These are phyloP conservation scores for Glomus cerebriforme DNA, from an alignment of 192 early-diverging fungal species.

Conservation along the genomic window DNA sequence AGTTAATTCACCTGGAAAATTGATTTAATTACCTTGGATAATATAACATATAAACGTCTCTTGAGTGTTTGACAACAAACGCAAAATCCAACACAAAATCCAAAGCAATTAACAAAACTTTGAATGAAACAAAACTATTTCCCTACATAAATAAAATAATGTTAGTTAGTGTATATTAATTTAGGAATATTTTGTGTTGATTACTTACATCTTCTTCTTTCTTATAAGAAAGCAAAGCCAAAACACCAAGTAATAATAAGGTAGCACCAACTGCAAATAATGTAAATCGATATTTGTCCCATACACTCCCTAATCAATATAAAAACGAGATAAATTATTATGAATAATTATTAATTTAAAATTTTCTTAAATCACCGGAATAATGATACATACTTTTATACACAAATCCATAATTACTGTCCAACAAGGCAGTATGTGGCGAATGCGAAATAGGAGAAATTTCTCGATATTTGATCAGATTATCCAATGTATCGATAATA, in stretches of 20 bases:
- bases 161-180: neutral
- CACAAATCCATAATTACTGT: conserved; percentile 1
- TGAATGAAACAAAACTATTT: conserved; percentile 8
- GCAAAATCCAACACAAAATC: neutral
- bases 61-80: neutral
- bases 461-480: neutral
- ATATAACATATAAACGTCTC: neutral
- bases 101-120: conserved; percentile 3
- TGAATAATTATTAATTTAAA: neutral
- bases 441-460: neutral
- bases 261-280: neutral
- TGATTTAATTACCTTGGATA: neutral
- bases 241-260: neutral
- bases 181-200: neutral
- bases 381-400: neutral
- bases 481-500: neutral
- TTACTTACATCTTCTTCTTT: neutral
- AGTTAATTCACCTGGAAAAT: neutral
- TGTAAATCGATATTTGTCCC: neutral
- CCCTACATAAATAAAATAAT: neutral
- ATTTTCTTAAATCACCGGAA: neutral
- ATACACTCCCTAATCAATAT: neutral
- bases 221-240: neutral
- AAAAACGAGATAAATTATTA: neutral
- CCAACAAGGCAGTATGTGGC: neutral